Evolutionary conservation across 78 protist genomes (phyloP).

Genomic region (Guillardia theta): DNA sequence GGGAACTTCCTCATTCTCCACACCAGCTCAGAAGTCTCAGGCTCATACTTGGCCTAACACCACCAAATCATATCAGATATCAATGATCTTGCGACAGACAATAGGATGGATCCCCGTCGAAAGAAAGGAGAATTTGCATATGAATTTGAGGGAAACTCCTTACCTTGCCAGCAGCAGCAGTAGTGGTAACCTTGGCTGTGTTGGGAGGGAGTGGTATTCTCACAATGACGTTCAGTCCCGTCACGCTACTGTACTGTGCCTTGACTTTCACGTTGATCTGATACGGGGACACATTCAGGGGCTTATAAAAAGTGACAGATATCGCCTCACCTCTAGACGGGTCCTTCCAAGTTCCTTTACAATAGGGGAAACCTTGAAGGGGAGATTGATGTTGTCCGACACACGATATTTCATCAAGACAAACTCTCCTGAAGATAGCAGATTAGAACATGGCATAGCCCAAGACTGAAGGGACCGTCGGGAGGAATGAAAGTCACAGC

Average conservation of each 20-base stretch:
- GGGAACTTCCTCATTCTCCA: not conserved
- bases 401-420: constrained; percentile 80
- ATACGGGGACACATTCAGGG: too few relatives aligned
- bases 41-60: constrained; percentile 38
- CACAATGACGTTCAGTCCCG: constrained; percentile 53
- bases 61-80: too few relatives aligned
- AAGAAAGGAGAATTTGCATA: too few relatives aligned
- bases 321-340: constrained; percentile 87
- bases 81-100: too few relatives aligned
- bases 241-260: constrained; percentile 1
- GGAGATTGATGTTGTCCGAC: constrained; percentile 86
- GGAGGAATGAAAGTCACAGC: constrained; percentile 96
- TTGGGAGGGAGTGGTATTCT: constrained; percentile 88
- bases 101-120: too few relatives aligned
- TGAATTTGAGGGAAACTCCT: too few relatives aligned
- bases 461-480: too few relatives aligned
- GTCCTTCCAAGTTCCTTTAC: constrained; percentile 87
- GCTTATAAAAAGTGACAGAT: too few relatives aligned
- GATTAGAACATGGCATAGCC: too few relatives aligned
- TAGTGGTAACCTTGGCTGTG: constrained; percentile 83
- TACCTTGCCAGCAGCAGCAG: constrained; percentile 78
- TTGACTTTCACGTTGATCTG: constrained; percentile 65
- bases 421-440: too few relatives aligned
- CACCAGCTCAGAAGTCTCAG: constrained; percentile 34
- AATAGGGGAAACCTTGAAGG: constrained; percentile 88